phyloP scores from a whole-genome alignment of 2,329 filamentous ascomycete genomes.

The Zasmidium cellare region DNA sequence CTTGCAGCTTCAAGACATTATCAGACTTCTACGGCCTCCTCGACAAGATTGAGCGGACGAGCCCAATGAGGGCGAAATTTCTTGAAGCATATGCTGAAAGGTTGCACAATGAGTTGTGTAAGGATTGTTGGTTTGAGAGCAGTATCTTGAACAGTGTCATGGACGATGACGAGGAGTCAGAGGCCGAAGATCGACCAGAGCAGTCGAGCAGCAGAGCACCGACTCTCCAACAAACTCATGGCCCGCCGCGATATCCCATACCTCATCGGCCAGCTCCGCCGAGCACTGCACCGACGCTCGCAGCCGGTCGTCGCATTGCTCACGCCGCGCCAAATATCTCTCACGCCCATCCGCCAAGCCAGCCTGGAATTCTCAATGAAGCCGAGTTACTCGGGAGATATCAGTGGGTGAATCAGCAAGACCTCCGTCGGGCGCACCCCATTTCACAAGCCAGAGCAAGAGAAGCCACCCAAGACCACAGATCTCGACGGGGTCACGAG shows the following conservation, averaged over 20 bases:
- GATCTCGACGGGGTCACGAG: no score
- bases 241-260: neutral
- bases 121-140: constrained; percentile 20
- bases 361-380: no score
- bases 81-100: constrained; percentile 24
- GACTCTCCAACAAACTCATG: neutral
- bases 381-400: no score
- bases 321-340: no score
- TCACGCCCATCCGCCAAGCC: no score
- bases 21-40: constrained; percentile 21
- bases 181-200: neutral
- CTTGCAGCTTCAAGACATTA: constrained; percentile 15
- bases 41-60: constrained; percentile 24
- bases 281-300: no score
- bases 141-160: constrained; percentile 2
- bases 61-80: constrained; percentile 18
- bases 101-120: constrained; percentile 18
- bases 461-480: no score
- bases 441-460: no score
- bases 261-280: neutral
- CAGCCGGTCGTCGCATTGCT: no score
- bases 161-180: neutral
- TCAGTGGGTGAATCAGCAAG: no score
- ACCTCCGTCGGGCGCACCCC: no score
- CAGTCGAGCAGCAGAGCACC: neutral